Conservation (phyloP, 768 basidiomycete species). For the Dioszegia crocea region DNA sequence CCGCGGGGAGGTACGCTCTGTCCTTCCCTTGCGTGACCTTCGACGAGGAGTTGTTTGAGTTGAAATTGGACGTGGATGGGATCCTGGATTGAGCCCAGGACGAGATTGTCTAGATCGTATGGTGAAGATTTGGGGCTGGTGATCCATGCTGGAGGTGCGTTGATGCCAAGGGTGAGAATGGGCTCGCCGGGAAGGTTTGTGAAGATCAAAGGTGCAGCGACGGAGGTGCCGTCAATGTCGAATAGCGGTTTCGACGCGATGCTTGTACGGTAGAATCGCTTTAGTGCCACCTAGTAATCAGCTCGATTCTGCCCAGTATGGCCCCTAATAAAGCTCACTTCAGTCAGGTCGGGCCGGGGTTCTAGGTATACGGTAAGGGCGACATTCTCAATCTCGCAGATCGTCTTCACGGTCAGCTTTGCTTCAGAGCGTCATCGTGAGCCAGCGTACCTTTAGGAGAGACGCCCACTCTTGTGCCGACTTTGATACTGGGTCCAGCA, state of each 20-base stretch:
- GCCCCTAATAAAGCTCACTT: constrained; percentile 58
- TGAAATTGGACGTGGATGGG: constrained; percentile 57
- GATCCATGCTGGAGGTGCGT: constrained; percentile 86
- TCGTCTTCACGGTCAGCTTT: constrained; percentile 24
- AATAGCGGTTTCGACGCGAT: constrained; percentile 60
- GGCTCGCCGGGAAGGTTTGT: constrained; percentile 72
- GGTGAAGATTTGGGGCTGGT: constrained; percentile 81
- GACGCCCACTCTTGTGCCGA: constrained; percentile 80
- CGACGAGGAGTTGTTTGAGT: constrained; percentile 85
- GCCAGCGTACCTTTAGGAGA: constrained; percentile 61
- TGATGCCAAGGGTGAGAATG: constrained; percentile 90
- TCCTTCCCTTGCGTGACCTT: constrained; percentile 84
- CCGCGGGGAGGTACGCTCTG: constrained; percentile 75
- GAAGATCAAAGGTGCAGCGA: constrained; percentile 58
- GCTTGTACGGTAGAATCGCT: constrained; percentile 85
- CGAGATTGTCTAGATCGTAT: constrained; percentile 94
- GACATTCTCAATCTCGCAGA: constrained; percentile 45
- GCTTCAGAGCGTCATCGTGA: background rate
- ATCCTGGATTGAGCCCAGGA: constrained; percentile 63
- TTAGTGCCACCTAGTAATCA: constrained; percentile 69
- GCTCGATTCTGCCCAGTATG: background rate
- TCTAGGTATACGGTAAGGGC: constrained; percentile 73
- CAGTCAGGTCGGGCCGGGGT: constrained; percentile 59
- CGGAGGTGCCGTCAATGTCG: constrained; percentile 56
- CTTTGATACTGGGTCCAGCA: constrained; percentile 82